phyloP scores from a whole-genome alignment of 805 yeast species.

The Candida chilensis region DNA sequence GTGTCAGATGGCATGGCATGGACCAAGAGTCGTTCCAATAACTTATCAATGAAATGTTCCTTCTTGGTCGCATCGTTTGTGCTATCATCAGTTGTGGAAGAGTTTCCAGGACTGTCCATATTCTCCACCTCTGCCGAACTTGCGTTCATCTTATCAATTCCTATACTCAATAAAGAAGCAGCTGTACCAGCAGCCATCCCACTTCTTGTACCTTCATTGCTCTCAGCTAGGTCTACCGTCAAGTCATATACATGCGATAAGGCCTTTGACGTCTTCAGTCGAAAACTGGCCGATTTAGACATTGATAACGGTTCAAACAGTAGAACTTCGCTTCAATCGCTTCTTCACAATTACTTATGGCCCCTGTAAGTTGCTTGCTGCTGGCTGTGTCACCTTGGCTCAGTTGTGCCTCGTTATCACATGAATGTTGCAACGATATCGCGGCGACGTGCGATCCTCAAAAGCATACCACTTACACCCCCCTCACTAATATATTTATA shows the following conservation, averaged over 20 bases:
- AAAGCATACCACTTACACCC: too few relatives aligned
- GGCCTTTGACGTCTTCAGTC: neutral
- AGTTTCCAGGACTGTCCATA: neutral
- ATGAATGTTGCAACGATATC: too few relatives aligned
- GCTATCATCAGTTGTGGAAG: neutral
- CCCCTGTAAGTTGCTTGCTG: too few relatives aligned
- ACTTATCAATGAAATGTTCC: slow-evolving; percentile 48
- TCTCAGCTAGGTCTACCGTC: neutral
- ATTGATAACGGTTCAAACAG: too few relatives aligned
- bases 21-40: slow-evolving; percentile 44
- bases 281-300: too few relatives aligned
- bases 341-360: too few relatives aligned
- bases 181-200: slow-evolving; percentile 27
- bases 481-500: too few relatives aligned
- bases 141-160: slow-evolving; percentile 24
- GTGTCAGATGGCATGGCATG: slow-evolving; percentile 38
- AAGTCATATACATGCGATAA: neutral
- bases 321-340: too few relatives aligned
- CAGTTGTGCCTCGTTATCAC: too few relatives aligned
- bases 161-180: slow-evolving; percentile 32
- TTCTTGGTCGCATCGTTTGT: slow-evolving; percentile 5
- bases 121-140: neutral
- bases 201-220: neutral
- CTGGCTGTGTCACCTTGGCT: too few relatives aligned
- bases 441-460: too few relatives aligned